These are phyloP conservation scores for Bimuria novae-zelandiae DNA, from an alignment of 2,329 filamentous ascomycete species.

Conservation along the genomic window DNA sequence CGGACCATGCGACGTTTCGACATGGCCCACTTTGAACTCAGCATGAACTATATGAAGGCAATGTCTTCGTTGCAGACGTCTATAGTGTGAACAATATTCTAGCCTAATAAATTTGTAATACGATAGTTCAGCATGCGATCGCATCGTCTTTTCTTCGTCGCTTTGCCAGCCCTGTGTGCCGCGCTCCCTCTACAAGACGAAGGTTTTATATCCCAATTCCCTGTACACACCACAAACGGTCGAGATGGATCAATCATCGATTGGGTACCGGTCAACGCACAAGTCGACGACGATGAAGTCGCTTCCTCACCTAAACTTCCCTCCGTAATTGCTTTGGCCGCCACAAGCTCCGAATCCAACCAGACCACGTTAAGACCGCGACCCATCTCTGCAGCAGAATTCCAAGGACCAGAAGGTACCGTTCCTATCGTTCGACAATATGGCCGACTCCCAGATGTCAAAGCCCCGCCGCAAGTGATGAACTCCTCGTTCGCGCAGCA, in stretches of 20 bases:
- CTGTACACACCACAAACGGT: constrained; percentile 12
- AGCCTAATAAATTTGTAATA: background rate
- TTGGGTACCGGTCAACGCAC: constrained; percentile 15
- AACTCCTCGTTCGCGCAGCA: constrained; percentile 6
- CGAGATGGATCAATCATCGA: constrained; percentile 16
- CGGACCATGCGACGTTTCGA: constrained; percentile 8
- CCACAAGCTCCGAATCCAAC: constrained; percentile 4
- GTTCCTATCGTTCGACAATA: constrained; percentile 13
- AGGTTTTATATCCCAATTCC: constrained; percentile 5
- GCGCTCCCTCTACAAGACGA: constrained; percentile 3
- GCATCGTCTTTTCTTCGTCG: constrained; percentile 3
- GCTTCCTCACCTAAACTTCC: constrained; percentile 16
- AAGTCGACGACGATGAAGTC: constrained; percentile 14
- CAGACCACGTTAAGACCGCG: constrained; percentile 9
- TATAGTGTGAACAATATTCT: background rate
- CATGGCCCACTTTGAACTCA: background rate
- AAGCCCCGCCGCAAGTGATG: constrained; percentile 1
- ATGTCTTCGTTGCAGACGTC: background rate
- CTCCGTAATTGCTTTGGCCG: background rate
- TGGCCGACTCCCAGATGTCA: background rate
- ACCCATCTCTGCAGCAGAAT: constrained; percentile 1
- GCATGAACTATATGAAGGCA: constrained; percentile 11
- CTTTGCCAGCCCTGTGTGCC: constrained; percentile 4
- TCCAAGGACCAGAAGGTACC: constrained; percentile 16
- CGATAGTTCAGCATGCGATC: constrained; percentile 9